Evolutionary conservation across 2,329 filamentous ascomycete species (phyloP).

Genomic region (Nemania bipapillata): DNA sequence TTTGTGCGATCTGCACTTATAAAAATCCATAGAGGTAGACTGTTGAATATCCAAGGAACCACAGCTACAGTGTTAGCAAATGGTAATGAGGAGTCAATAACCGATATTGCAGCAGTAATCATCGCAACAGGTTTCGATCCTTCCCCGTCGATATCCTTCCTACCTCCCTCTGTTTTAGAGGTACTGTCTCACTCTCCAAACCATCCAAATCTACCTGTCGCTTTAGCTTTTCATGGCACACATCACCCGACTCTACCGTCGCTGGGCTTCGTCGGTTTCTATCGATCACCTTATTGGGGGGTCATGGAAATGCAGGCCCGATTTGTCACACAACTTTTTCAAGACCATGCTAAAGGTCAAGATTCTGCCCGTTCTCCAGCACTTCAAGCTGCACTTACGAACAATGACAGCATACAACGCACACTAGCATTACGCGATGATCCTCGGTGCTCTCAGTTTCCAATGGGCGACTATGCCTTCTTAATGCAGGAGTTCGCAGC

Average conservation of each 20-base stretch:
- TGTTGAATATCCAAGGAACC: conserved; percentile 53
- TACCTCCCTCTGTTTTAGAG: conserved; percentile 66
- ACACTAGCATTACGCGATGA: conserved; percentile 64
- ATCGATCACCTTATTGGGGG: conserved; percentile 85
- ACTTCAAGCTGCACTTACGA: conserved; percentile 56
- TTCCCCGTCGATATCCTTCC: conserved; percentile 70
- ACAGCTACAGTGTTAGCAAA: conserved; percentile 51
- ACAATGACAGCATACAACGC: conserved; percentile 59
- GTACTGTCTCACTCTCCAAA: conserved; percentile 67
- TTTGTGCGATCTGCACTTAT: conserved; percentile 76
- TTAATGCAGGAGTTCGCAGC: conserved; percentile 76
- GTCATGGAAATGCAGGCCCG: conserved; percentile 88
- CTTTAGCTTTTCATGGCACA: conserved; percentile 74
- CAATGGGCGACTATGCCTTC: conserved; percentile 83
- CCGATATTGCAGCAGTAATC: conserved; percentile 73
- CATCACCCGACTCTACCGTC: conserved; percentile 69
- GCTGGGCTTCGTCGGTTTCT: conserved; percentile 84
- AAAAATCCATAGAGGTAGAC: conserved; percentile 61
- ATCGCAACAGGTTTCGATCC: conserved; percentile 81
- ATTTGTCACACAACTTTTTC: conserved; percentile 62
- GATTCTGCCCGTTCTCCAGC: conserved; percentile 41
- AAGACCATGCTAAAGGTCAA: conserved; percentile 20
- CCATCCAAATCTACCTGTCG: conserved; percentile 68
- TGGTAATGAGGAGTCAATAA: conserved; percentile 52
- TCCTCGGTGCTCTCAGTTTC: conserved; percentile 73